Evolutionary conservation across 176 grass and related monocot genomes (phyloP).

Genomic region (Bothriochloa decipiens): DNA sequence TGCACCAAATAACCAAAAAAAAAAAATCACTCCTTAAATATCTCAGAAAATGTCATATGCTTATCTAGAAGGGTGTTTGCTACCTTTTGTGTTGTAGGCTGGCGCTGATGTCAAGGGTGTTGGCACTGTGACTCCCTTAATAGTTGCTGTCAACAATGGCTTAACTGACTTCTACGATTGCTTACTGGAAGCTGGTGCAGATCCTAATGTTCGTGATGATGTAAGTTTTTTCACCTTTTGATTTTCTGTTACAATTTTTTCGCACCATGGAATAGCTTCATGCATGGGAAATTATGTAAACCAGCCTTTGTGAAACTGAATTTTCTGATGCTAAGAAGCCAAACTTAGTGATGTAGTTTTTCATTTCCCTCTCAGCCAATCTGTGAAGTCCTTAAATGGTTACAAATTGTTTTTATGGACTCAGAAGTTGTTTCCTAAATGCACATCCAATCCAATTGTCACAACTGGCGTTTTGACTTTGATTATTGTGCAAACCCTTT

Average conservation of each 20-base stretch:
- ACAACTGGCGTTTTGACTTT: background rate
- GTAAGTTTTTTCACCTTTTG: slow-evolving; percentile 25
- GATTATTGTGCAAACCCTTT: no score
- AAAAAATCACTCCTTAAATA: background rate
- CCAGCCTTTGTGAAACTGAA: background rate
- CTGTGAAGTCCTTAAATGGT: background rate
- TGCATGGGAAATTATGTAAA: background rate
- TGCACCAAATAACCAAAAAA: background rate
- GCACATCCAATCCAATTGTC: background rate
- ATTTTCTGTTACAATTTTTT: background rate
- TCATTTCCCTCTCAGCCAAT: background rate
- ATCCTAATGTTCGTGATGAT: slow-evolving; percentile 45
- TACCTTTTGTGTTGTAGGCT: slow-evolving; percentile 39
- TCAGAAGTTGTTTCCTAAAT: background rate
- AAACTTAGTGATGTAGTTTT: background rate
- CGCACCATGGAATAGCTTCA: background rate
- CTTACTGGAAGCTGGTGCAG: slow-evolving; percentile 45
- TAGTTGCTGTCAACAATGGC: slow-evolving; percentile 21
- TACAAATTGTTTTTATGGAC: background rate
- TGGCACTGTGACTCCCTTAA: slow-evolving; percentile 29
- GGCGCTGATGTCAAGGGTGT: slow-evolving; percentile 50
- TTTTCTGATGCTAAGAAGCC: background rate
- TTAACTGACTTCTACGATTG: slow-evolving; percentile 38
- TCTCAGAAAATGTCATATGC: background rate
- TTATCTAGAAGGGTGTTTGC: slow-evolving; percentile 23